Evolutionary conservation across 2,329 filamentous ascomycete genomes (phyloP).

Genomic region (Cladosporium sp.): DNA sequence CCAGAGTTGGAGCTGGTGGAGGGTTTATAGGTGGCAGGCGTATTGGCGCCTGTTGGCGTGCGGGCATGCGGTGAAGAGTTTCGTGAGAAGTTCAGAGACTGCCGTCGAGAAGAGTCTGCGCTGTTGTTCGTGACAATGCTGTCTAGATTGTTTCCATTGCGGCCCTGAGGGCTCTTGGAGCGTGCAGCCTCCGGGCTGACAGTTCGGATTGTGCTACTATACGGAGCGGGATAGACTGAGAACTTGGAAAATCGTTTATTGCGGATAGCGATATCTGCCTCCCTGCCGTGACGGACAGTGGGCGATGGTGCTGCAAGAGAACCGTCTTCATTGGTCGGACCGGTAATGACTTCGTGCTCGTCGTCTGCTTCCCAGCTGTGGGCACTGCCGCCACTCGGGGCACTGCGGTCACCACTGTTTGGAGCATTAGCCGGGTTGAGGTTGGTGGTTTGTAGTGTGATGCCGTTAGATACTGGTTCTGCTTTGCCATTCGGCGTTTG

Average conservation of each 20-base stretch:
- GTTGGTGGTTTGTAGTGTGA: slow-evolving; percentile 10
- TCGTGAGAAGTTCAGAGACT: slow-evolving; percentile 10
- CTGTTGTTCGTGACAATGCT: slow-evolving; percentile 1
- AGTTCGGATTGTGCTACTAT: slow-evolving; percentile 5
- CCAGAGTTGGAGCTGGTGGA: slow-evolving; percentile 1
- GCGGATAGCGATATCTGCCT: slow-evolving; percentile 5
- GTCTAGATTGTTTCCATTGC: background rate
- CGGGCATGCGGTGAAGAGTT: background rate
- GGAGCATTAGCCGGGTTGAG: background rate
- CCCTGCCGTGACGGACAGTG: slow-evolving; percentile 3
- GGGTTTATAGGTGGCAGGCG: slow-evolving; percentile 6
- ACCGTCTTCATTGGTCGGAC: slow-evolving; percentile 7
- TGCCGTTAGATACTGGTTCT: background rate
- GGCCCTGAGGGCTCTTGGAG: slow-evolving; percentile 2
- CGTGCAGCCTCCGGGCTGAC: slow-evolving; percentile 5
- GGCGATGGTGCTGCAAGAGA: slow-evolving; percentile 9
- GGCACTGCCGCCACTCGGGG: slow-evolving; percentile 5
- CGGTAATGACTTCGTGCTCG: slow-evolving; percentile 12
- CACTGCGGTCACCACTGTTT: slow-evolving; percentile 4
- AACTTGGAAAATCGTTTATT: slow-evolving; percentile 8
- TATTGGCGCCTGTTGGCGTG: background rate
- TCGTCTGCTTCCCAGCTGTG: slow-evolving; percentile 8
- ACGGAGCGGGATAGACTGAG: slow-evolving; percentile 8
- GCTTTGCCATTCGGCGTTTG: slow-evolving; percentile 18
- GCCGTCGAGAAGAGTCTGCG: slow-evolving; percentile 1